Percentiles rank a stretch among this genome's conserved stretches.
Conservation (phyloP, 179 eudicot genomes). For the Gypsophila paniculata region DNA sequence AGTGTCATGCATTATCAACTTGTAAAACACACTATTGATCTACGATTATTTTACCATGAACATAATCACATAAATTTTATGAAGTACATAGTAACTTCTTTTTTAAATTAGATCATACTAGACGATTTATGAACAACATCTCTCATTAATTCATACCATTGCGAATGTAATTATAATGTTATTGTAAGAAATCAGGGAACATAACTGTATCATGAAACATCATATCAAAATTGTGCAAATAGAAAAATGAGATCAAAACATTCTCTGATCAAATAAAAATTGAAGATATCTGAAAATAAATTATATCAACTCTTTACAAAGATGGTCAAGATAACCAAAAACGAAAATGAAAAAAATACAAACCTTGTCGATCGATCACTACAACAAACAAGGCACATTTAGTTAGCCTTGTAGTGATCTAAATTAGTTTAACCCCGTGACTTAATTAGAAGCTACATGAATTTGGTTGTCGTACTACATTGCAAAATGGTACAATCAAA, state of each 20-base stretch:
- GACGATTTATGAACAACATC: too few species aligned
- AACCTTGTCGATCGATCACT: slow-evolving; percentile 1
- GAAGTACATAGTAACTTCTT: too few species aligned
- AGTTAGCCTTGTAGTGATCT: background rate
- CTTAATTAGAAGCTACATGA: background rate
- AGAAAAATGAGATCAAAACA: background rate
- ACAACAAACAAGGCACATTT: slow-evolving; percentile 4
- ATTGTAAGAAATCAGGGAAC: too few species aligned
- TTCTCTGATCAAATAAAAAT: too few species aligned
- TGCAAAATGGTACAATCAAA: background rate
- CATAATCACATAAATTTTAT: too few species aligned
- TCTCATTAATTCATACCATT: too few species aligned
- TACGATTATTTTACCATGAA: too few species aligned
- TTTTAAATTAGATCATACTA: too few species aligned
- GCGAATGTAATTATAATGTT: too few species aligned
- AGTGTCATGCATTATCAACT: too few species aligned
- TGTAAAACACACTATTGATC: too few species aligned
- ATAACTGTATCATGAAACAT: background rate
- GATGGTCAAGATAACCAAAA: background rate
- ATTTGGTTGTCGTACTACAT: background rate
- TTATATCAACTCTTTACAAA: slow-evolving; percentile 7
- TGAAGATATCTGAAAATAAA: background rate
- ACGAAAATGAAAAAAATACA: background rate
- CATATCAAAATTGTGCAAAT: background rate
- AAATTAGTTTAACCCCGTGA: slow-evolving; percentile 12